Base-by-base conservation (phyloP, 495 filamentous ascomycete genomes). In the Neurospora discreta region DNA sequence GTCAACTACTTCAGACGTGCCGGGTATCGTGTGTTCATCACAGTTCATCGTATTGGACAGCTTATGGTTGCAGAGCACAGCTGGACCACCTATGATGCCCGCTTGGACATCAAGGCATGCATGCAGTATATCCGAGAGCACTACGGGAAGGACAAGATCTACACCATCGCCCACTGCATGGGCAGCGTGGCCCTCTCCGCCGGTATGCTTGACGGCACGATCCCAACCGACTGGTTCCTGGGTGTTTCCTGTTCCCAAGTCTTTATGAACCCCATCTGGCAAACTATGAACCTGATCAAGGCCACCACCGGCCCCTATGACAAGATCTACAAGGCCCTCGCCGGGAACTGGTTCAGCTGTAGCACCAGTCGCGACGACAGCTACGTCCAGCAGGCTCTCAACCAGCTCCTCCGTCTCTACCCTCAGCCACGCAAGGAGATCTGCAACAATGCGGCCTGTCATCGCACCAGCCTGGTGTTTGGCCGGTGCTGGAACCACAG, bases 81-180 rank as follows among this genome's bases (percentile, higher is more conserved):
- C 52, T 87, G 82, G 79, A 91, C 89, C 3, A 86, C 88, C 0
- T 90, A 84, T 70, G 89, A 91, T 77, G 83, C 84, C 13, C 87
- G 90, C 0, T 85, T 88, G 13, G 90, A 92, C 74, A 81, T 91
- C 65, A 81, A 79, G 16, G 89, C 89, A 3, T 88, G 86, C 20
- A 74, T 90, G 20, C 79, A 87, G 70, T 80, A 84, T 68, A 88
- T 91, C 70, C 85, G 86, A 3, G 70, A 76, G 15, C 60, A 78
- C 5, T 36, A 74, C 44, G 74, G 74, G 52, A 42, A 69, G 16
- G 82, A 84, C 18, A 78, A 84, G 42, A 74, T 88, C 60, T 91
- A 92, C 78, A 86, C 86, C 11, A 81, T 92, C 70, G 84, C 85
- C 16, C 90, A 92, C 78, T 92, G 90, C 77, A 88, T 88, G 81